Evolutionary conservation across 1,284 basidiomycete species (phyloP).

Genomic region (Pyrrhoderma noxium): DNA sequence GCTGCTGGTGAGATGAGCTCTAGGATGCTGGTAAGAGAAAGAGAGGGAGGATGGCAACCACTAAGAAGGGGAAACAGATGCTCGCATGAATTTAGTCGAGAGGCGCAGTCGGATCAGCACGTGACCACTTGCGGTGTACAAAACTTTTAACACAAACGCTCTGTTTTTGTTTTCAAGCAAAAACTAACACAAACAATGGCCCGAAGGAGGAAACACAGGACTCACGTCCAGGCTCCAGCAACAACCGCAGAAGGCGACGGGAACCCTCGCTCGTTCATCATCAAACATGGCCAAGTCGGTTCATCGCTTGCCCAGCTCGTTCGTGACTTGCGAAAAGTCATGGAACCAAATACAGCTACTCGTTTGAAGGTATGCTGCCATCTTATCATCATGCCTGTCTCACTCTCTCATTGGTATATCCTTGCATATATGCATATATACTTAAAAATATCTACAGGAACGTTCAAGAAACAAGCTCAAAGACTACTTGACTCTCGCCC

Average conservation of each 20-base stretch:
- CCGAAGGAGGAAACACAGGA: conserved; percentile 77
- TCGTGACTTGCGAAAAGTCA: conserved; percentile 86
- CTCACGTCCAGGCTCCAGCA: conserved; percentile 66
- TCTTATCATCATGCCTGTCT: not conserved
- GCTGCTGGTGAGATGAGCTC: too few relatives aligned
- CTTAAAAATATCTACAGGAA: conserved; percentile 77
- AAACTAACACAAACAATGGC: conserved; percentile 43
- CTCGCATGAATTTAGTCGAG: too few relatives aligned
- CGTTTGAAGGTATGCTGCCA: conserved; percentile 63
- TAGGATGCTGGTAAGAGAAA: too few relatives aligned
- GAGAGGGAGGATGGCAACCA: too few relatives aligned
- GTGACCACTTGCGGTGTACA: too few relatives aligned
- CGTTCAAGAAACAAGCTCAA: conserved; percentile 87
- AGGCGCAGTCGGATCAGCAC: too few relatives aligned
- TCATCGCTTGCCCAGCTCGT: conserved; percentile 84
- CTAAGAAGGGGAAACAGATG: too few relatives aligned
- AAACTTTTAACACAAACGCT: too few relatives aligned
- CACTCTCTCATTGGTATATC: conserved; percentile 16
- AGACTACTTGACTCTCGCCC: conserved; percentile 92
- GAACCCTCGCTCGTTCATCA: conserved; percentile 76
- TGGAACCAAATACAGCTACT: conserved; percentile 97
- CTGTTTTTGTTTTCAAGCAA: too few relatives aligned
- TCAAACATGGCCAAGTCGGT: conserved; percentile 92
- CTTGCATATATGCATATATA: too few relatives aligned
- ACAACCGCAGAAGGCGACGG: conserved; percentile 30